Evolutionary conservation across 139 green algal genomes (phyloP).

Genomic region (Chlamydomonas sp.): DNA sequence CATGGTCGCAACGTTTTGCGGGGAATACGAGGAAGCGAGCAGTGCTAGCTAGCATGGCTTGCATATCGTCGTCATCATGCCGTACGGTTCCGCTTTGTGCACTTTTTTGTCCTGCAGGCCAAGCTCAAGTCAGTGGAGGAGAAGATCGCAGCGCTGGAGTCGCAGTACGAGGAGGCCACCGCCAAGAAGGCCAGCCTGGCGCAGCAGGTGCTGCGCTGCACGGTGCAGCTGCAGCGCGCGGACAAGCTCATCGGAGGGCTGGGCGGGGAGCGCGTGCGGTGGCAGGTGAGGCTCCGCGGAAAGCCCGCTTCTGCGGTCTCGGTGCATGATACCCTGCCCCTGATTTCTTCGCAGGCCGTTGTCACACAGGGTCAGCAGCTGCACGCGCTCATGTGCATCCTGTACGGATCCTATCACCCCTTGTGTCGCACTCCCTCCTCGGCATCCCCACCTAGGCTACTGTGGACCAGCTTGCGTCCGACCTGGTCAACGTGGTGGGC

Average conservation of each 20-base stretch:
- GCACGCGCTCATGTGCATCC: not conserved
- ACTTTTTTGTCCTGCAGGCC: constrained; percentile 42
- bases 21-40: too few species aligned
- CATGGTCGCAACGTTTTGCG: too few species aligned
- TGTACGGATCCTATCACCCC: not conserved
- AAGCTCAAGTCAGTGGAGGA: constrained; percentile 74
- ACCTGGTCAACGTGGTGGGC: constrained; percentile 80
- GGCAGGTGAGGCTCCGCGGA: constrained; percentile 47
- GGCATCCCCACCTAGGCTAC: constrained; percentile 48
- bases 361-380: too few species aligned
- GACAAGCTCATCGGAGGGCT: constrained; percentile 89
- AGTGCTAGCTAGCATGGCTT: too few species aligned
- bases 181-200: constrained; percentile 80
- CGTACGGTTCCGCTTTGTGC: too few species aligned
- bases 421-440: not conserved
- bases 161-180: constrained; percentile 69
- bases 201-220: constrained; percentile 73
- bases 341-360: too few species aligned
- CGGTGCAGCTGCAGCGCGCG: constrained; percentile 72
- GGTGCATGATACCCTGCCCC: too few species aligned
- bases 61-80: too few species aligned
- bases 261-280: constrained; percentile 78
- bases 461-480: constrained; percentile 66
- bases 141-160: constrained; percentile 78
- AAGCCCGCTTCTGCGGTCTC: too few species aligned